Evolutionary conservation across 805 yeast genomes (phyloP), one percentile per base, ranked within the genome.

Genomic region (Cyberlindnera saturnus): DNA sequence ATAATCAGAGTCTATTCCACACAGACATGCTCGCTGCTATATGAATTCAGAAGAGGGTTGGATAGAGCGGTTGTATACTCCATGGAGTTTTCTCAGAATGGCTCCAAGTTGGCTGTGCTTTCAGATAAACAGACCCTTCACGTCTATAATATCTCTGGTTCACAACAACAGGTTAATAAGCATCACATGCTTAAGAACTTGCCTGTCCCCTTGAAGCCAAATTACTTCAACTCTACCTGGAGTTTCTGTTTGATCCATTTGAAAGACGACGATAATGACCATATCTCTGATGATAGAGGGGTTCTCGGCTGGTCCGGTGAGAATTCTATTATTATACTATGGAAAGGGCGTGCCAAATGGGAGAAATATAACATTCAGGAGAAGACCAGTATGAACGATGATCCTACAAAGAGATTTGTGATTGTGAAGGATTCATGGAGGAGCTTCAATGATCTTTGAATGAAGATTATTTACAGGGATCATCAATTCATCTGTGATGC

Each of bases 41-140:
- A 75, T 56, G 96, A 88, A 60, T 90, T 90, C 56, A 71, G 98
- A 52, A 71, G 99, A 40, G 99, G 99, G 0, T 60, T 90, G 17
- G 98, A 93, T 61, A 74, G 81, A 41, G 97, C 96, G 1, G 69
- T 73, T 15, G 76, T 93, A 7, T 85, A 84, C 34, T 82, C 93
- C 7, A 81, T 93, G 82, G 80, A 80, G 42, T 89, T 91, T 60
- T 82, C 91, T 5, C 89, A 86, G 8, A 74, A 79, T 51, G 90
- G 88, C 38, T 63, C 79, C 10, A 77, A 79, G 54, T 68, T 93
- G 39, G 96, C 97, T 0, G 89, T 88, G 6, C 67, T 93, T 19
- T 83, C 95, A 14, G 96, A 88, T 64, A 93, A 91, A 59, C 82
- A 79, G 52, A 93, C 99, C 0, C 65, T 93, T 41, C 99, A 93